Conservation (phyloP, 306 rosid species). For the Benincasa hispida region DNA sequence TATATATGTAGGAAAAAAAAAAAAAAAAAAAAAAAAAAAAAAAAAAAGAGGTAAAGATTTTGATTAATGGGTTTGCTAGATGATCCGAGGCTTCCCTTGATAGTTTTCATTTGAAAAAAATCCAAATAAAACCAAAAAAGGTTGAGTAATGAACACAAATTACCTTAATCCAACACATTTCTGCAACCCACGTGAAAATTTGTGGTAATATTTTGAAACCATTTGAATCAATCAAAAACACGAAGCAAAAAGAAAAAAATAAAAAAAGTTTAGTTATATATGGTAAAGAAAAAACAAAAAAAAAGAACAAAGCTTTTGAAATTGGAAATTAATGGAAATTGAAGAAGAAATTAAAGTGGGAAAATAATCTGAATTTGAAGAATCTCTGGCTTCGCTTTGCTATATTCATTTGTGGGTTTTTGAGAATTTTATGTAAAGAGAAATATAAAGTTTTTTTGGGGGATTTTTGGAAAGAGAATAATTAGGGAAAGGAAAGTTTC, state of each 20-base stretch:
- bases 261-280: background rate
- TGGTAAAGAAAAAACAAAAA: slow-evolving; percentile 13
- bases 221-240: slow-evolving; percentile 13
- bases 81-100: slow-evolving; percentile 79
- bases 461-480: background rate
- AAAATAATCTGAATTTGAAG: slow-evolving; percentile 31
- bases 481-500: background rate
- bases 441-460: background rate
- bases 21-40: background rate
- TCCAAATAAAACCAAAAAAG: slow-evolving; percentile 48
- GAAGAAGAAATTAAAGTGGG: slow-evolving; percentile 26
- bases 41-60: too few species aligned
- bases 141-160: slow-evolving; percentile 47
- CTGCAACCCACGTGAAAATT: slow-evolving; percentile 33
- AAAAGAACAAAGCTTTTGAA: background rate
- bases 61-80: slow-evolving; percentile 19
- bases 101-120: slow-evolving; percentile 59
- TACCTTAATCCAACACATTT: slow-evolving; percentile 43
- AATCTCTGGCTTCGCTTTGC: slow-evolving; percentile 46
- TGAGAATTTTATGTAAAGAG: background rate
- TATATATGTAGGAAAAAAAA: background rate
- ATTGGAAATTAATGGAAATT: slow-evolving; percentile 14
- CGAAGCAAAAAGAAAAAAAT: background rate
- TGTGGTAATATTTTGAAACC: slow-evolving; percentile 29
- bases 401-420: slow-evolving; percentile 32